phyloP scores from a whole-genome alignment of 805 yeast species.

The Wickerhamomyces chaumierensis region DNA sequence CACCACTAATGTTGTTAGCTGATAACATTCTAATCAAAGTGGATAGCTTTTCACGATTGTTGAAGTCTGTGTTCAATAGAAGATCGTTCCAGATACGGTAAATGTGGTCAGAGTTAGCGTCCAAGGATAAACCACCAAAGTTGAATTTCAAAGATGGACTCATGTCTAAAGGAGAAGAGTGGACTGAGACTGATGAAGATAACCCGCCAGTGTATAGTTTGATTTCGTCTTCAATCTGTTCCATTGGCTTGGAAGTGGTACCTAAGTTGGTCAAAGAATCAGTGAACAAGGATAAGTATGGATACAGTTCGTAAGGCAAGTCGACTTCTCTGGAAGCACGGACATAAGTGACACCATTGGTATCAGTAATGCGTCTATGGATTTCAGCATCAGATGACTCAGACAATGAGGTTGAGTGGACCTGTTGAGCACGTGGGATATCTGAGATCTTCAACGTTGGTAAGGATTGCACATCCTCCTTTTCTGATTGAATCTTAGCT shows the following conservation, averaged over 20 bases:
- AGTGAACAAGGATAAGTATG: constrained; percentile 66
- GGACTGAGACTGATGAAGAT: constrained; percentile 45
- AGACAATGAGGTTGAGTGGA: constrained; percentile 20
- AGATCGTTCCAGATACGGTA: constrained; percentile 60
- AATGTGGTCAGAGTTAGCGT: constrained; percentile 47
- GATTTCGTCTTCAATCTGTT: constrained; percentile 76
- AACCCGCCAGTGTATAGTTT: constrained; percentile 80
- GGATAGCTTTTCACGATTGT: constrained; percentile 54
- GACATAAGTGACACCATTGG: constrained; percentile 76
- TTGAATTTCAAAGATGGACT: constrained; percentile 42
- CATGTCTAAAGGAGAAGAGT: constrained; percentile 41
- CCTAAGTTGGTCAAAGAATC: constrained; percentile 81
- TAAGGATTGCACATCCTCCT: constrained; percentile 65
- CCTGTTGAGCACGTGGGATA: constrained; percentile 47
- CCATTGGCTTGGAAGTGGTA: constrained; percentile 59
- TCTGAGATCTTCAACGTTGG: constrained; percentile 72
- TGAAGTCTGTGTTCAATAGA: constrained; percentile 58
- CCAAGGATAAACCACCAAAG: constrained; percentile 60
- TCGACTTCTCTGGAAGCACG: constrained; percentile 52
- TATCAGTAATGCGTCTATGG: constrained; percentile 44
- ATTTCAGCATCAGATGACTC: constrained; percentile 18
- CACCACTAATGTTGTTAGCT: constrained; percentile 64
- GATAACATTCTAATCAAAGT: constrained; percentile 64
- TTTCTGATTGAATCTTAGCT: constrained; percentile 49
- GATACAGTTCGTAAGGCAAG: constrained; percentile 51